These are phyloP conservation scores for Mycosphaerella arachidis DNA, from an alignment of 2,329 filamentous ascomycete species.

Conservation along the genomic window DNA sequence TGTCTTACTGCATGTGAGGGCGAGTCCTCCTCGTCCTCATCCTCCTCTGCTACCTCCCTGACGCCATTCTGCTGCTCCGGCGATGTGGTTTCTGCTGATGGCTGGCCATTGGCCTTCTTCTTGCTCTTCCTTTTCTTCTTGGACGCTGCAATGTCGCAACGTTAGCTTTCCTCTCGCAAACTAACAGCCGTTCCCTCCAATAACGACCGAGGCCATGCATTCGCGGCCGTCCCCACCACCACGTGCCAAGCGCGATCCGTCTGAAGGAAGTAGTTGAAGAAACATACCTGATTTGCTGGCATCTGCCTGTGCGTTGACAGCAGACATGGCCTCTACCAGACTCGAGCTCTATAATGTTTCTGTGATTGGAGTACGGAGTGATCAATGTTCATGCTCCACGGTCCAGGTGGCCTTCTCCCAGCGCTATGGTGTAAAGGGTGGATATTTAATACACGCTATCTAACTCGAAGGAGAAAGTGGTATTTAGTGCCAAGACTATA, in stretches of 20 bases:
- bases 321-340: slow-evolving; percentile 13
- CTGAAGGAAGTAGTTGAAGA: neutral
- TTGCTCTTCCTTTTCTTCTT: slow-evolving; percentile 54
- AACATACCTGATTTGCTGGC: slow-evolving; percentile 18
- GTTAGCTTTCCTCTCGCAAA: slow-evolving; percentile 1
- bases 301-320: slow-evolving; percentile 11
- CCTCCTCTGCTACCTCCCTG: slow-evolving; percentile 36
- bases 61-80: slow-evolving; percentile 30
- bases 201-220: neutral
- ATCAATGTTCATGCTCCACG: neutral
- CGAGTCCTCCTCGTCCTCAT: slow-evolving; percentile 38
- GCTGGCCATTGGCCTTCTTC: slow-evolving; percentile 50
- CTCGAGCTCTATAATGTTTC: neutral
- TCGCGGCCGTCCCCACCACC: slow-evolving; percentile 7
- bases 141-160: slow-evolving; percentile 7
- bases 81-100: slow-evolving; percentile 36
- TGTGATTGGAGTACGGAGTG: neutral
- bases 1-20: slow-evolving; percentile 19
- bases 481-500: too few species aligned
- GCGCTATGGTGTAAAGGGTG: neutral
- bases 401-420: neutral
- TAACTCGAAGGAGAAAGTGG: too few species aligned
- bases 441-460: neutral
- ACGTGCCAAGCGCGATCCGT: slow-evolving; percentile 2
- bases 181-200: neutral